Percentiles rank a stretch among this genome's conserved stretches.
These are phyloP conservation scores for Carpinus viminea DNA, from an alignment of 306 rosid species.

Conservation along the genomic window DNA sequence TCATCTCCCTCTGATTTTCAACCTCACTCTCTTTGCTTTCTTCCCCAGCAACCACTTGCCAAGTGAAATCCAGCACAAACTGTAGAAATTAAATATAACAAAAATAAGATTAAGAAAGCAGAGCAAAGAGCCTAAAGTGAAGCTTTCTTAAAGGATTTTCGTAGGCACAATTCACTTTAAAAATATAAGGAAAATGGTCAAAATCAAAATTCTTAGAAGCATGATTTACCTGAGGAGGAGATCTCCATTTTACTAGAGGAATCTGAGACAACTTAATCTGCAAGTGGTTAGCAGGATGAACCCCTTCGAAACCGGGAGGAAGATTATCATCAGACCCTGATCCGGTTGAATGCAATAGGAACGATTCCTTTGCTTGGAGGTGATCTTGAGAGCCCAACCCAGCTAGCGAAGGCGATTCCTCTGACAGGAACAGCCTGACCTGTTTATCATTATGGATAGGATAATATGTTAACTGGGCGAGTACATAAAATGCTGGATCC, in stretches of 20 bases:
- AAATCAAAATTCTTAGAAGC: conserved; percentile 2
- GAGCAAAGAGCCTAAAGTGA: neutral
- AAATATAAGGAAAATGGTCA: neutral
- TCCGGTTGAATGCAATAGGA: conserved; percentile 58
- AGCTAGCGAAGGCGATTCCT: conserved; percentile 80
- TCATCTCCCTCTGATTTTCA: conserved; percentile 79
- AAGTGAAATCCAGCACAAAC: conserved; percentile 56
- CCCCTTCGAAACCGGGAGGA: conserved; percentile 94
- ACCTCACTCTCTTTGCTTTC: conserved; percentile 69
- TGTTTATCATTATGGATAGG: conserved; percentile 26
- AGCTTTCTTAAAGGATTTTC: neutral
- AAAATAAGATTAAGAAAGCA: conserved; percentile 14
- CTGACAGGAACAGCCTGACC: conserved; percentile 76
- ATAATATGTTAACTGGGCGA: neutral
- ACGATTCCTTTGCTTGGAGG: conserved; percentile 79
- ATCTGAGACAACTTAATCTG: conserved; percentile 68
- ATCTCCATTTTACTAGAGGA: conserved; percentile 67
- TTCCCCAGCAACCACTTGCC: conserved; percentile 94
- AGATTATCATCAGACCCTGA: conserved; percentile 65
- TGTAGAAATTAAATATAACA: conserved; percentile 30
- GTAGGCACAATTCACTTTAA: conserved; percentile 6
- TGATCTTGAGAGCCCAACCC: conserved; percentile 85
- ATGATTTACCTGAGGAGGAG: conserved; percentile 64
- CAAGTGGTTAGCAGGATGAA: conserved; percentile 50
- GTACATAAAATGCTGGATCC: neutral